Evolutionary conservation across 139 green algal species (phyloP).

Genomic region (Marvania coccoides): DNA sequence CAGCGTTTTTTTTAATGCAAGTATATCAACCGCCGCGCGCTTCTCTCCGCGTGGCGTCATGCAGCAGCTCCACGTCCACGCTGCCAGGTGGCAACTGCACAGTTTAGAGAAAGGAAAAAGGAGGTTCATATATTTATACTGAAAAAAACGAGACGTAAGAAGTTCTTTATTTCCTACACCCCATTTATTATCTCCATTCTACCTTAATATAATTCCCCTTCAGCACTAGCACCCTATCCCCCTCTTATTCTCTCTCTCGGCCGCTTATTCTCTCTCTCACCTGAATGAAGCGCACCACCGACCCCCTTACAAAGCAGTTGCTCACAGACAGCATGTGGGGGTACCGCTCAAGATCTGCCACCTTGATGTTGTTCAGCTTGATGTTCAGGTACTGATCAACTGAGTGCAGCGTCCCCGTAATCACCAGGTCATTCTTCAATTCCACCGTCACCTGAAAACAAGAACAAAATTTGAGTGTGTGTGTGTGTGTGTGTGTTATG

Average conservation of each 20-base stretch:
- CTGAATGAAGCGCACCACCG: slow-evolving; percentile 91
- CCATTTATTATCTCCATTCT: no score
- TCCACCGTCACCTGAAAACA: slow-evolving; percentile 89
- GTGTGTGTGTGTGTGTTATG: background rate
- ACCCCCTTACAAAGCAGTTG: slow-evolving; percentile 97
- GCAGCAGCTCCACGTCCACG: slow-evolving; percentile 94
- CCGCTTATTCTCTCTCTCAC: slow-evolving; percentile 46
- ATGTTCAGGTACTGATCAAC: slow-evolving; percentile 99
- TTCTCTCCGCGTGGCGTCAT: slow-evolving; percentile 94
- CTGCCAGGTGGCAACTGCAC: slow-evolving; percentile 76
- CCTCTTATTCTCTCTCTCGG: no score
- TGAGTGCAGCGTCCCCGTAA: slow-evolving; percentile 86
- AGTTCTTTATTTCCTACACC: no score
- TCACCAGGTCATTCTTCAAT: slow-evolving; percentile 97
- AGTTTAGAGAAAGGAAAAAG: background rate
- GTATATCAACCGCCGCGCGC: slow-evolving; percentile 43
- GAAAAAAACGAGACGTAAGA: no score
- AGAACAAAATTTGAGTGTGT: background rate
- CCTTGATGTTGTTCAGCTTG: slow-evolving; percentile 86
- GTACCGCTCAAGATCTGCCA: slow-evolving; percentile 86
- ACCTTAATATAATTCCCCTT: no score
- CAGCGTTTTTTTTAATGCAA: no score
- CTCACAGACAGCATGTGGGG: slow-evolving; percentile 95
- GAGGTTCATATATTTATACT: no score
- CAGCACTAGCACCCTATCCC: no score